These are phyloP conservation scores for Dinochytrium kinnereticum DNA, from an alignment of 371 early-diverging fungal species.

Conservation along the genomic window DNA sequence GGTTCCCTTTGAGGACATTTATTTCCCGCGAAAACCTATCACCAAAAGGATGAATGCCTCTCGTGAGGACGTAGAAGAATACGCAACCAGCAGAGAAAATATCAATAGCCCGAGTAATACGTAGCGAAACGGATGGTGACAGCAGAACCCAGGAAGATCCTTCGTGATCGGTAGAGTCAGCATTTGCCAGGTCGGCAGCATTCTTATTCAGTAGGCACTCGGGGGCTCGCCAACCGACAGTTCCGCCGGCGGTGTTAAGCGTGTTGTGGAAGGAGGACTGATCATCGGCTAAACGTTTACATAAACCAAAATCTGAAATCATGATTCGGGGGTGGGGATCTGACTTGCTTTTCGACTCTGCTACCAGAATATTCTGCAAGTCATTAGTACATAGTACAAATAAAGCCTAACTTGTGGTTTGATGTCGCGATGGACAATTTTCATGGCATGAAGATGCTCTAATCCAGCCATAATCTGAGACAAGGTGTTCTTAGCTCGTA, in stretches of 20 bases:
- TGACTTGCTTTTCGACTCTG: constrained; percentile 37
- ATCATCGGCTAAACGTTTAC: constrained; percentile 91
- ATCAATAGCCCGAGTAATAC: constrained; percentile 90
- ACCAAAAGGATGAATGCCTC: constrained; percentile 96
- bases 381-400: background rate
- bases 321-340: constrained; percentile 68
- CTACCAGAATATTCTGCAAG: constrained; percentile 85
- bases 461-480: constrained; percentile 84
- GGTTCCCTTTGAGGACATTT: constrained; percentile 79
- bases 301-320: constrained; percentile 98
- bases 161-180: constrained; percentile 8
- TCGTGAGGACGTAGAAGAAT: constrained; percentile 86
- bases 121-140: constrained; percentile 35
- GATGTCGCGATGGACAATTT: constrained; percentile 96
- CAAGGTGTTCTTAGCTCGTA: constrained; percentile 65
- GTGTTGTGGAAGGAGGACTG: constrained; percentile 95
- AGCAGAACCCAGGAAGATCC: constrained; percentile 31
- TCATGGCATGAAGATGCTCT: constrained; percentile 85
- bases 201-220: constrained; percentile 62
- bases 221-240: constrained; percentile 98
- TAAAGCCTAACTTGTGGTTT: constrained; percentile 63
- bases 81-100: constrained; percentile 96
- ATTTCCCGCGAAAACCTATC: constrained; percentile 84
- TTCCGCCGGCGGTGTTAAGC: constrained; percentile 61
- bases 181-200: background rate